A percentile compares a stretch with the other conserved stretches of the same genome.
phyloP scores from a whole-genome alignment of 2,329 filamentous ascomycete species.

The Fusarium decemcellulare region DNA sequence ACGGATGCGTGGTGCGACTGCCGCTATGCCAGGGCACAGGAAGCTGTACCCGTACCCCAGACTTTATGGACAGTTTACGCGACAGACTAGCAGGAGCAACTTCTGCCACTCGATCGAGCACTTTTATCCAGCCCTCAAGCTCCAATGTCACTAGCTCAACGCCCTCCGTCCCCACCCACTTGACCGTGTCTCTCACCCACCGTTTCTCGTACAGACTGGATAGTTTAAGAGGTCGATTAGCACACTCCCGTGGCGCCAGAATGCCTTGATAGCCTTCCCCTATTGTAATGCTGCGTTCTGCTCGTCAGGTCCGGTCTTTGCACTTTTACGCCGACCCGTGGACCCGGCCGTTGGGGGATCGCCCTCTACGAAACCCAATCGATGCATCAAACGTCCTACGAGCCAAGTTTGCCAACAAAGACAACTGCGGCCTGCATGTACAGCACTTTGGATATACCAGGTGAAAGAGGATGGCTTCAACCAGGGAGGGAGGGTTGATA shows the following conservation, averaged over 20 bases:
- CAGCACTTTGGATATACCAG: too few species aligned
- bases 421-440: background rate
- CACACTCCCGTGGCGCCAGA: conserved; percentile 21
- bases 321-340: conserved; percentile 20
- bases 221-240: background rate
- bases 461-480: background rate
- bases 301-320: conserved; percentile 2
- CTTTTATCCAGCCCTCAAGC: conserved; percentile 16
- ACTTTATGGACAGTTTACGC: conserved; percentile 14
- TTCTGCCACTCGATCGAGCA: conserved; percentile 36
- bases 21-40: background rate
- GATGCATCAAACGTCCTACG: background rate
- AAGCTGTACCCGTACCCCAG: conserved; percentile 20
- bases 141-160: conserved; percentile 30
- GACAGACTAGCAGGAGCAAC: conserved; percentile 28
- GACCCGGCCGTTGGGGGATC: conserved; percentile 29
- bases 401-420: too few species aligned
- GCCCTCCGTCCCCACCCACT: conserved; percentile 24
- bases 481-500: background rate
- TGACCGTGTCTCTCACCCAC: background rate
- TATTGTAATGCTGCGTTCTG: background rate
- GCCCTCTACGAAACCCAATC: conserved; percentile 4
- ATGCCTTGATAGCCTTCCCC: background rate
- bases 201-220: background rate
- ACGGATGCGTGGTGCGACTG: background rate